Conservation (phyloP, 768 basidiomycete species). For the Leccinellum rugosiceps region DNA sequence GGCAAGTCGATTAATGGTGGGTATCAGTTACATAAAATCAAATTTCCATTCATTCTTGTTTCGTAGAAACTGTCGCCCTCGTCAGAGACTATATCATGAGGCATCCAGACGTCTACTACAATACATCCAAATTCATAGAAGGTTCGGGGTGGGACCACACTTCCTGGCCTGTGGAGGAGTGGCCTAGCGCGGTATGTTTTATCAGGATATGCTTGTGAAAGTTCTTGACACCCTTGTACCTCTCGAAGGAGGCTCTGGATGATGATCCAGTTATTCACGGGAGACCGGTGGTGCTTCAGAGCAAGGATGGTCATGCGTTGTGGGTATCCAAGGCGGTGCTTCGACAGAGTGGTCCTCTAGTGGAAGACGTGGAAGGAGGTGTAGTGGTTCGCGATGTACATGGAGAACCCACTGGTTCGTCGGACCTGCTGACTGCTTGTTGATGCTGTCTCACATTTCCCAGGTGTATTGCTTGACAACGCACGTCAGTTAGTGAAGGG, state of each 20-base stretch:
- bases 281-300: slow-evolving; percentile 71
- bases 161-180: slow-evolving; percentile 54
- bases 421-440: background rate
- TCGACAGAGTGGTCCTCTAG: slow-evolving; percentile 55
- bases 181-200: slow-evolving; percentile 66
- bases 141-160: slow-evolving; percentile 96
- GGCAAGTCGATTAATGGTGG: slow-evolving; percentile 56
- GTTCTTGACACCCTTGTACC: background rate
- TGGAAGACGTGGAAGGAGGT: slow-evolving; percentile 74
- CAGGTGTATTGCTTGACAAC: slow-evolving; percentile 81
- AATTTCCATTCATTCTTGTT: background rate
- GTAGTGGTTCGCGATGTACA: slow-evolving; percentile 64
- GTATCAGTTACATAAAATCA: background rate
- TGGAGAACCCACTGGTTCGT: slow-evolving; percentile 69
- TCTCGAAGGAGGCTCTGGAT: slow-evolving; percentile 66
- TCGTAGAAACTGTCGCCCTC: slow-evolving; percentile 57
- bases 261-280: slow-evolving; percentile 62
- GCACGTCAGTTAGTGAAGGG: slow-evolving; percentile 72
- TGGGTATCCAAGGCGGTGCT: slow-evolving; percentile 77
- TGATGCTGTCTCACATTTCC: slow-evolving; percentile 2
- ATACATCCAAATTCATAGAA: slow-evolving; percentile 61
- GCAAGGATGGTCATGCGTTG: slow-evolving; percentile 86
- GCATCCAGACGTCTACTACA: slow-evolving; percentile 52
- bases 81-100: slow-evolving; percentile 59
- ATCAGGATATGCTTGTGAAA: background rate